Conservation (phyloP, 345 rosid genomes). For the Ceriops tagal region DNA sequence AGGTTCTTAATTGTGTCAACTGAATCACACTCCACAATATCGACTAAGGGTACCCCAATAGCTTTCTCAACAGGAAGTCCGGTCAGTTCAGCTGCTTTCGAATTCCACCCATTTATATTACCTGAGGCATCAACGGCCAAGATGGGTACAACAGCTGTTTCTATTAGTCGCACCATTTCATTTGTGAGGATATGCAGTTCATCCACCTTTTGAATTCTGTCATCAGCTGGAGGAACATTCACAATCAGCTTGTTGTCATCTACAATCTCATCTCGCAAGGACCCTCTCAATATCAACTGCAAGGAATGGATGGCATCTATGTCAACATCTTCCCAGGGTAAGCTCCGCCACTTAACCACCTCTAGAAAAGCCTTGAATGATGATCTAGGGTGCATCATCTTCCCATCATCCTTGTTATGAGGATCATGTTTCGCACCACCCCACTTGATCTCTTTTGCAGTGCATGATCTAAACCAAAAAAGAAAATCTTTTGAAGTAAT, state of each 20-base stretch:
- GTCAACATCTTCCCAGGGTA: slow-evolving; percentile 80
- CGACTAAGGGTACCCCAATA: slow-evolving; percentile 54
- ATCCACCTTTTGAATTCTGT: slow-evolving; percentile 52
- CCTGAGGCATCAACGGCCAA: slow-evolving; percentile 72
- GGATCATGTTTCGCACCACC: slow-evolving; percentile 86
- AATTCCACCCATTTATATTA: slow-evolving; percentile 73
- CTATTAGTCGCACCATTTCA: slow-evolving; percentile 85
- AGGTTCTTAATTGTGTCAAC: slow-evolving; percentile 36
- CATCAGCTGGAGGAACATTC: slow-evolving; percentile 42
- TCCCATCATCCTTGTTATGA: slow-evolving; percentile 57
- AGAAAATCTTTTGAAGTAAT: slow-evolving; percentile 63
- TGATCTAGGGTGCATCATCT: slow-evolving; percentile 80
- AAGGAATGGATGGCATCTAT: slow-evolving; percentile 87
- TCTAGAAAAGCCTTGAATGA: slow-evolving; percentile 86
- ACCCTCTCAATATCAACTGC: slow-evolving; percentile 70
- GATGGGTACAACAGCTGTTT: slow-evolving; percentile 85
- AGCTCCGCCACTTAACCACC: slow-evolving; percentile 63
- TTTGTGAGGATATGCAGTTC: slow-evolving; percentile 50
- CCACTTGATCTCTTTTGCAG: slow-evolving; percentile 82
- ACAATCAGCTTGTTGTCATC: slow-evolving; percentile 47
- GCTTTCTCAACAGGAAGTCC: slow-evolving; percentile 71
- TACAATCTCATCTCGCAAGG: slow-evolving; percentile 50
- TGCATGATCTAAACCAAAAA: slow-evolving; percentile 83
- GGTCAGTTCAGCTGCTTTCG: slow-evolving; percentile 70
- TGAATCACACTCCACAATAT: slow-evolving; percentile 53